These are phyloP conservation scores for Thoreauomyces humboldtii DNA, from an alignment of 192 early-diverging fungal species.

Conservation along the genomic window DNA sequence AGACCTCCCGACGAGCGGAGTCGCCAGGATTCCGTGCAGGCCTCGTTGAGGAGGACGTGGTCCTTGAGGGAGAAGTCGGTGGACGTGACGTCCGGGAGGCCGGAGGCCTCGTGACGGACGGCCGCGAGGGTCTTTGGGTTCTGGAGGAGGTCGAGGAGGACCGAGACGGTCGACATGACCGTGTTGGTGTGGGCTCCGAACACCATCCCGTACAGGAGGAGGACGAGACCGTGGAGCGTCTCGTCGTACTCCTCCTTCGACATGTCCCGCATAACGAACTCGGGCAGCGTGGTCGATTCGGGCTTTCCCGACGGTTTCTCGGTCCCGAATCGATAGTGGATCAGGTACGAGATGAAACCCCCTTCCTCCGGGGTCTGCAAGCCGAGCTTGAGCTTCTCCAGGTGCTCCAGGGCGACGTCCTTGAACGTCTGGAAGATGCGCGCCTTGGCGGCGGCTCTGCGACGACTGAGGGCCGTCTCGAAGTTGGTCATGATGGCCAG, in stretches of 20 bases:
- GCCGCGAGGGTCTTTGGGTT: not conserved
- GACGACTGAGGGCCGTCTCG: not conserved
- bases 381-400: not conserved
- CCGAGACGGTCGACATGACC: not conserved
- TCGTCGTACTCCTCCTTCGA: not conserved
- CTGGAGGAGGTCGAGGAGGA: not conserved
- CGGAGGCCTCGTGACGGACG: not conserved
- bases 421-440: not conserved
- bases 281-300: not conserved
- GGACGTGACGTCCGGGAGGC: not conserved
- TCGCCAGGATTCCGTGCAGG: not conserved
- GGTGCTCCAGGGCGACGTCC: not conserved
- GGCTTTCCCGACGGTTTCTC: not conserved
- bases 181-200: slow-evolving; percentile 4
- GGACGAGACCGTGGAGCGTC: not conserved
- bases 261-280: slow-evolving; percentile 1
- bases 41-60: not conserved
- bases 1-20: not conserved
- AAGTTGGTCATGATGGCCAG: not conserved
- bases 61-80: not conserved
- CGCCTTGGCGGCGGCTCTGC: not conserved
- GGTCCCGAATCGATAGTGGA: not conserved
- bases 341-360: slow-evolving; percentile 3
- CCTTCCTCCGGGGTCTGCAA: not conserved
- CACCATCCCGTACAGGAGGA: slow-evolving; percentile 2